Evolutionary conservation across 2,329 filamentous ascomycete genomes (phyloP).

Genomic region (Aspergillus proliferans): DNA sequence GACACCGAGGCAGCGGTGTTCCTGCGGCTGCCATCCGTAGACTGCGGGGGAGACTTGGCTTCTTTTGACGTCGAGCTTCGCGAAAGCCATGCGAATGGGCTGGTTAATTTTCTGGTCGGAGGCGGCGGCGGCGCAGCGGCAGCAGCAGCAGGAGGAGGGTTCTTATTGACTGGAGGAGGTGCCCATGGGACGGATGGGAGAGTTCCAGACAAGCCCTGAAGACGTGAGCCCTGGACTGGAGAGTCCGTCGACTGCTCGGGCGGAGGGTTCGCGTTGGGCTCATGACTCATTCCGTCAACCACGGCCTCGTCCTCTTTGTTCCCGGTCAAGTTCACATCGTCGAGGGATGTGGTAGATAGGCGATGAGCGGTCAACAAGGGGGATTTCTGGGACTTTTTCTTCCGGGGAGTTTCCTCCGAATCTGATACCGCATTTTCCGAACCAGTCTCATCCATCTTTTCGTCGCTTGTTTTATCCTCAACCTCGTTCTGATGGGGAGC

Average conservation of each 20-base stretch:
- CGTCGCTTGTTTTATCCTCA: constrained; percentile 7
- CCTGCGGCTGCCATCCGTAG: constrained; percentile 43
- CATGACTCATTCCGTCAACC: constrained; percentile 1
- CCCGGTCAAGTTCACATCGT: constrained; percentile 59
- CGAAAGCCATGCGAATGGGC: constrained; percentile 81
- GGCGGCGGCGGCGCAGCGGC: constrained; percentile 35
- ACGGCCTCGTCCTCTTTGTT: constrained; percentile 49
- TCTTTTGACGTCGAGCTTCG: constrained; percentile 57
- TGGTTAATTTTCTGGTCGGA: constrained; percentile 66
- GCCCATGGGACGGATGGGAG: constrained; percentile 70
- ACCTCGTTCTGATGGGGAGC: constrained; percentile 17
- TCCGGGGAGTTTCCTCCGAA: constrained; percentile 28
- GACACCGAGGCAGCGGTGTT: constrained; percentile 76
- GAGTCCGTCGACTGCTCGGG: constrained; percentile 23
- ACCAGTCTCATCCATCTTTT: constrained; percentile 10
- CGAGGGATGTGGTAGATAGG: constrained; percentile 53
- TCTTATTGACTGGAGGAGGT: constrained; percentile 45
- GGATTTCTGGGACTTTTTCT: constrained; percentile 42
- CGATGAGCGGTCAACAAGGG: constrained; percentile 49
- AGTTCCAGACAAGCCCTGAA: constrained; percentile 60
- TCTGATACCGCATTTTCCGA: constrained; percentile 19
- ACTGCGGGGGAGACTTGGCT: constrained; percentile 48
- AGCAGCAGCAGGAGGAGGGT: constrained; percentile 32
- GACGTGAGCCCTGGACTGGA: constrained; percentile 26
- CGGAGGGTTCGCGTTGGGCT: constrained; percentile 17